Evolutionary conservation across 2,329 filamentous ascomycete genomes (phyloP).

Genomic region (Esteya vermicola): DNA sequence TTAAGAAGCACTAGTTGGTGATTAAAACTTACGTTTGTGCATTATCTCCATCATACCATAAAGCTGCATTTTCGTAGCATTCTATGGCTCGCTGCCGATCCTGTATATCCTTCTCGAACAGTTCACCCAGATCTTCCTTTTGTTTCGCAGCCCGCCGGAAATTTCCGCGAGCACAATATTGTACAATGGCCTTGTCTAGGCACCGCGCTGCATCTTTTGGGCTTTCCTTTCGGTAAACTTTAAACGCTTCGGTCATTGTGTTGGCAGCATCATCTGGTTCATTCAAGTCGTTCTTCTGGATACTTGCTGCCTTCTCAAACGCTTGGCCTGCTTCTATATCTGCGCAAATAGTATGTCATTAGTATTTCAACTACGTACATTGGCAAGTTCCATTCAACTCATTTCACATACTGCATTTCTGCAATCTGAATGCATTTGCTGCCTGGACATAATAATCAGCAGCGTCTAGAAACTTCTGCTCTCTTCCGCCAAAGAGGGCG

Average conservation of each 20-base stretch:
- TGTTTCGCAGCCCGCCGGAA: constrained; percentile 81
- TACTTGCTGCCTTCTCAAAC: constrained; percentile 72
- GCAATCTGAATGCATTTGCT: constrained; percentile 81
- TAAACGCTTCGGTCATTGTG: constrained; percentile 79
- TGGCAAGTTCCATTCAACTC: neutral
- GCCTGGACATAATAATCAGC: constrained; percentile 79
- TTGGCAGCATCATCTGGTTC: constrained; percentile 90
- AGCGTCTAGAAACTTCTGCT: constrained; percentile 82
- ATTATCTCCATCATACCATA: constrained; percentile 82
- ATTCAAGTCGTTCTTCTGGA: constrained; percentile 69
- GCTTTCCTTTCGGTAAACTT: constrained; percentile 78
- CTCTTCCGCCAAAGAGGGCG: constrained; percentile 72
- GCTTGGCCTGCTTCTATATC: constrained; percentile 75
- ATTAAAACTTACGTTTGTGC: constrained; percentile 57
- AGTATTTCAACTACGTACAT: neutral
- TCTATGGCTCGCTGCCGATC: constrained; percentile 68
- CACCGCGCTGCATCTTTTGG: constrained; percentile 73
- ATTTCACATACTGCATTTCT: constrained; percentile 55
- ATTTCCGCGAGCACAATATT: constrained; percentile 82
- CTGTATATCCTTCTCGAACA: constrained; percentile 69
- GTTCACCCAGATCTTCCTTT: constrained; percentile 76
- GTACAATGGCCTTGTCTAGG: constrained; percentile 63
- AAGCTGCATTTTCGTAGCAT: constrained; percentile 71
- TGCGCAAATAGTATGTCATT: constrained; percentile 18
- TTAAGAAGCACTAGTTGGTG: too few species aligned